phyloP scores from a whole-genome alignment of 1,139 yeast genomes.

The Yamadazyma kanchanaburiensis region DNA sequence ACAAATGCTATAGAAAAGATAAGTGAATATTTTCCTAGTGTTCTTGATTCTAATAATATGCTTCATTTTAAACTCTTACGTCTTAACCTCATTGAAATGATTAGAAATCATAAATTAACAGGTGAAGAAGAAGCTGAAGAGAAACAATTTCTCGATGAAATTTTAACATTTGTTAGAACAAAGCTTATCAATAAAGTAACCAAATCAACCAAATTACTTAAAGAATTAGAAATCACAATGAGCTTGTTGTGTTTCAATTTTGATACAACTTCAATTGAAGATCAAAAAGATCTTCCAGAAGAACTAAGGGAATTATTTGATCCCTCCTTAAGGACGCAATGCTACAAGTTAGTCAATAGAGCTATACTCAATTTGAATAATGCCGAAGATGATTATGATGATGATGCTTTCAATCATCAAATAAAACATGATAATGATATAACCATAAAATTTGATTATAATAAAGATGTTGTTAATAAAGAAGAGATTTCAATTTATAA shows the following conservation, averaged over 20 bases:
- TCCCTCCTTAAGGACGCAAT: conserved; percentile 51
- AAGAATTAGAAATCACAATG: conserved; percentile 70
- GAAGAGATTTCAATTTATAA: conserved; percentile 1
- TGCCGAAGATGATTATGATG: conserved; percentile 11
- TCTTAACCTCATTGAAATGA: conserved; percentile 62
- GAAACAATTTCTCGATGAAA: conserved; percentile 48
- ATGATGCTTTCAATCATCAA: conserved; percentile 13
- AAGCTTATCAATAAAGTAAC: conserved; percentile 59
- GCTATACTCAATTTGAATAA: conserved; percentile 33
- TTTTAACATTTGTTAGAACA: conserved; percentile 59
- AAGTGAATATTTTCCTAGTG: conserved; percentile 48
- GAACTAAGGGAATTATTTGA: conserved; percentile 51
- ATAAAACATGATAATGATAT: conserved; percentile 4
- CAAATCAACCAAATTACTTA: conserved; percentile 46
- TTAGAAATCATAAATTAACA: conserved; percentile 43
- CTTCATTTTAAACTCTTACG: conserved; percentile 63
- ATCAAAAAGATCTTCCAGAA: conserved; percentile 48
- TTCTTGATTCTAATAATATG: conserved; percentile 52
- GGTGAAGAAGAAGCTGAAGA: conserved; percentile 26
- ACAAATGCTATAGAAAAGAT: conserved; percentile 45
- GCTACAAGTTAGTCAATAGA: conserved; percentile 58
- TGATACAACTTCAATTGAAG: conserved; percentile 34
- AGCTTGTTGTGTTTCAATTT: conserved; percentile 58
- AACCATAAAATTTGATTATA: conserved; percentile 14
- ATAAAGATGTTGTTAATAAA: not conserved